A percentile compares a stretch with the other conserved stretches of the same genome.
Evolutionary conservation across 768 basidiomycete species (phyloP).

Genomic region (Collybiopsis luxurians): DNA sequence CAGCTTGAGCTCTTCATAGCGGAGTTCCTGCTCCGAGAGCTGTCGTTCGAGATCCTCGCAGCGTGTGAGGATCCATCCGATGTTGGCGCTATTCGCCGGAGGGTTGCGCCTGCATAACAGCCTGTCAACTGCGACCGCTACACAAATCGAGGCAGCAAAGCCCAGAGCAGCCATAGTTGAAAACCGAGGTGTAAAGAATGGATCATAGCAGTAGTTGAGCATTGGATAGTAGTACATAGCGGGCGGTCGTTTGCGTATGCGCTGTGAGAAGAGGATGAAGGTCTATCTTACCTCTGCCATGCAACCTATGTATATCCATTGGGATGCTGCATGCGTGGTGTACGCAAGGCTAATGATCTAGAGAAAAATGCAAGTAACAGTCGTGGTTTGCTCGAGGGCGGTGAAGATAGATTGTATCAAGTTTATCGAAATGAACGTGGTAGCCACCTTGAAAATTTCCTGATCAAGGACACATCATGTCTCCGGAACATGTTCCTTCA

Average conservation of each 20-base stretch:
- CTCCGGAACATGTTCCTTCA: too few species aligned
- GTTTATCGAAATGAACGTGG: not conserved
- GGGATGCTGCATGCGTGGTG: not conserved
- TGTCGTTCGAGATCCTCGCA: not conserved
- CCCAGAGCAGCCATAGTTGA: not conserved
- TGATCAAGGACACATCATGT: too few species aligned
- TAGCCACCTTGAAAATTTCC: not conserved
- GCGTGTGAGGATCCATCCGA: constrained; percentile 1
- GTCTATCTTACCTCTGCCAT: too few species aligned
- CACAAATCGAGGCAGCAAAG: not conserved
- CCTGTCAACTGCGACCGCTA: not conserved
- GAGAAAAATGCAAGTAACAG: not conserved
- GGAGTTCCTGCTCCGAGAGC: not conserved
- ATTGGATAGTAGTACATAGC: constrained; percentile 1
- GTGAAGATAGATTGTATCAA: not conserved
- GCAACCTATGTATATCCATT: too few species aligned
- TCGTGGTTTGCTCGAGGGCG: not conserved
- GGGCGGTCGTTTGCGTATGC: too few species aligned
- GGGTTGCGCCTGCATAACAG: not conserved
- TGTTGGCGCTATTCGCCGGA: not conserved
- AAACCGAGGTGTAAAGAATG: not conserved
- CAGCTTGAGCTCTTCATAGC: constrained; percentile 1
- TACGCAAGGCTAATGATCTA: not conserved
- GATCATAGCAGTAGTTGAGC: not conserved
- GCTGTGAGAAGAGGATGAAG: too few species aligned